A percentile compares a stretch with the other conserved stretches of the same genome.
Conservation (phyloP, 1,284 basidiomycete species). For the Cryptococcus deneoformans region DNA sequence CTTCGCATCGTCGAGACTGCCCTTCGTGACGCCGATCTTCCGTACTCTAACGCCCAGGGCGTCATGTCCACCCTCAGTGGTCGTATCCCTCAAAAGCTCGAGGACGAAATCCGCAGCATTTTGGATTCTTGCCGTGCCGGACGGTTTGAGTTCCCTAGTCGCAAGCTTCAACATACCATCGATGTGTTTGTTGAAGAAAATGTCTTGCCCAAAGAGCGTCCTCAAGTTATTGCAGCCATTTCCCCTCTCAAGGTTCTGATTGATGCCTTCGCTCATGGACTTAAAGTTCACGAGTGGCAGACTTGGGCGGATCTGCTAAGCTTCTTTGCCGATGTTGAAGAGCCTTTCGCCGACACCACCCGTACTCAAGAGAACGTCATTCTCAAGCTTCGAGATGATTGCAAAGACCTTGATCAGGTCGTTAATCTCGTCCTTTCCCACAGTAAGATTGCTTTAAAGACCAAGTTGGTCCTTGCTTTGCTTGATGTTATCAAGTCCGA, state of each 20-base stretch:
- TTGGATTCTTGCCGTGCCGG: conserved; percentile 73
- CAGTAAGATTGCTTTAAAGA: conserved; percentile 91
- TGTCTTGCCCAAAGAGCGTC: conserved; percentile 71
- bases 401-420: conserved; percentile 92
- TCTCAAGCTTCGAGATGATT: conserved; percentile 81
- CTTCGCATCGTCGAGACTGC: conserved; percentile 43
- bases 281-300: conserved; percentile 80
- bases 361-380: conserved; percentile 88
- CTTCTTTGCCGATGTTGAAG: conserved; percentile 67
- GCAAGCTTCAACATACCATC: conserved; percentile 54
- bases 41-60: conserved; percentile 80
- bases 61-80: conserved; percentile 89
- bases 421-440: conserved; percentile 88
- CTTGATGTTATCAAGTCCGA: conserved; percentile 83
- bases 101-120: conserved; percentile 75
- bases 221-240: conserved; percentile 72
- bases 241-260: conserved; percentile 70
- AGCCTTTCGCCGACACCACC: conserved; percentile 72
- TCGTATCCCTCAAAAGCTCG: conserved; percentile 87
- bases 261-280: conserved; percentile 75
- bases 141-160: conserved; percentile 81
- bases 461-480: conserved; percentile 77
- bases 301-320: conserved; percentile 48
- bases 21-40: conserved; percentile 73
- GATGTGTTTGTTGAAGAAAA: conserved; percentile 82